These are phyloP conservation scores for Porcisia hertigi DNA, from an alignment of 208 protist genomes.

Conservation along the genomic window DNA sequence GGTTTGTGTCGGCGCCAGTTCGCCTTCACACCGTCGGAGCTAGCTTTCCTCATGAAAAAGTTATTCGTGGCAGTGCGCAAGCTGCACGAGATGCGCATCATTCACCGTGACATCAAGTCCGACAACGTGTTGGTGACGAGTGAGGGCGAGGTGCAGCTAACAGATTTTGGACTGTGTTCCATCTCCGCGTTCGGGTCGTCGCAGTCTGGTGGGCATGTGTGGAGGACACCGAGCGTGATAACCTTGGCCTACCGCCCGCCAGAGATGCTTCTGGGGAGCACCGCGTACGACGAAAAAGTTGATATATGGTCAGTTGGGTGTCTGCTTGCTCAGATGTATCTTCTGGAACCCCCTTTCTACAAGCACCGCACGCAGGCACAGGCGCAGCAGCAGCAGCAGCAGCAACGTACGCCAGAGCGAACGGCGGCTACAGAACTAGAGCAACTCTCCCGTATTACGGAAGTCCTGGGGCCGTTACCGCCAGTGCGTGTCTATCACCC, in stretches of 20 bases:
- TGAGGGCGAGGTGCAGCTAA: constrained; percentile 70
- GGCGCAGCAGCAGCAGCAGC: constrained; percentile 17
- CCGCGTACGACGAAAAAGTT: constrained; percentile 85
- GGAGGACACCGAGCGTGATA: constrained; percentile 91
- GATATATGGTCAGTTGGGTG: constrained; percentile 95
- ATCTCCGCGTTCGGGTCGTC: constrained; percentile 33
- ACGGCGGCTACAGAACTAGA: constrained; percentile 64
- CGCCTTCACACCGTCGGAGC: constrained; percentile 51
- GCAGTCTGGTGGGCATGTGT: constrained; percentile 21
- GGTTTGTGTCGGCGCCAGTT: constrained; percentile 67
- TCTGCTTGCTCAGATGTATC: constrained; percentile 96
- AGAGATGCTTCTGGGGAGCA: constrained; percentile 94
- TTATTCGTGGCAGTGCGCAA: constrained; percentile 58
- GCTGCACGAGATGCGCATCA: constrained; percentile 86
- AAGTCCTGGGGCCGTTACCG: constrained; percentile 70
- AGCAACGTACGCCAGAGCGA: constrained; percentile 22
- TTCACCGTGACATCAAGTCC: constrained; percentile 92
- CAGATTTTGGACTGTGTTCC: constrained; percentile 86
- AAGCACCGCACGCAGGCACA: constrained; percentile 19
- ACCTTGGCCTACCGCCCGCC: constrained; percentile 95
- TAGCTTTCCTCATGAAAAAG: constrained; percentile 83
- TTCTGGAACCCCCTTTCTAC: constrained; percentile 83
- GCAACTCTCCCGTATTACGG: constrained; percentile 73
- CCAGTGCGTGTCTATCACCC: constrained; percentile 43
- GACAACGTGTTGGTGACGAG: constrained; percentile 83